Percentiles rank a stretch among this genome's conserved stretches.
Conservation (phyloP, 2,329 filamentous ascomycete genomes). For the Venturia aucupariae region DNA sequence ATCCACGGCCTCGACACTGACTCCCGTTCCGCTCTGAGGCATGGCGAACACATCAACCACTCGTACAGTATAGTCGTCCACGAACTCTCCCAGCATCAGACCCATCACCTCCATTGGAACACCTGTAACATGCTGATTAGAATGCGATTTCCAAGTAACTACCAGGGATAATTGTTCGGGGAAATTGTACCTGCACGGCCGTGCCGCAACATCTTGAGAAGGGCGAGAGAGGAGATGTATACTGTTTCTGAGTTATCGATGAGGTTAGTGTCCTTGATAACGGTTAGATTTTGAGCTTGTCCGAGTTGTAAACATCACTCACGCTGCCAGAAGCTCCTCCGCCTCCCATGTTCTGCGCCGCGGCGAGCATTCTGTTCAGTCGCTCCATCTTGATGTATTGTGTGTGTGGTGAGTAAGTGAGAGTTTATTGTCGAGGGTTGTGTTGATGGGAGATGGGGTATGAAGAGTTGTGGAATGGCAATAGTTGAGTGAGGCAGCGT, state of each 20-base stretch:
- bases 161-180: conserved; percentile 29
- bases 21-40: conserved; percentile 96
- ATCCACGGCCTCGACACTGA: conserved; percentile 96
- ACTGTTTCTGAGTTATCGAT: conserved; percentile 99
- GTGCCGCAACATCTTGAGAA: conserved; percentile 98
- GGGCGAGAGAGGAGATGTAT: conserved; percentile 93
- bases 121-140: background rate
- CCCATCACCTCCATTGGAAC: conserved; percentile 99
- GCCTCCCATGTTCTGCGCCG: conserved; percentile 57
- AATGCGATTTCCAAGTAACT: background rate
- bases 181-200: conserved; percentile 59
- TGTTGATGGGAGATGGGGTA: background rate
- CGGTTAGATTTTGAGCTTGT: conserved; percentile 4
- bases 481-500: background rate
- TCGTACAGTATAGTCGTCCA: conserved; percentile 96
- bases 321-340: conserved; percentile 24
- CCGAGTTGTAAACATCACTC: conserved; percentile 12
- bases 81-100: conserved; percentile 96
- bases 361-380: conserved; percentile 77
- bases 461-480: background rate
- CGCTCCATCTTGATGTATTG: conserved; percentile 62
- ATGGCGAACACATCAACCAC: conserved; percentile 99
- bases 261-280: conserved; percentile 65
- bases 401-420: background rate
- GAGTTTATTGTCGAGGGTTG: background rate